Evolutionary conservation across 179 eudicot genomes (phyloP), one percentile per base, ranked within the genome.

Genomic region (Camellia oleifera): DNA sequence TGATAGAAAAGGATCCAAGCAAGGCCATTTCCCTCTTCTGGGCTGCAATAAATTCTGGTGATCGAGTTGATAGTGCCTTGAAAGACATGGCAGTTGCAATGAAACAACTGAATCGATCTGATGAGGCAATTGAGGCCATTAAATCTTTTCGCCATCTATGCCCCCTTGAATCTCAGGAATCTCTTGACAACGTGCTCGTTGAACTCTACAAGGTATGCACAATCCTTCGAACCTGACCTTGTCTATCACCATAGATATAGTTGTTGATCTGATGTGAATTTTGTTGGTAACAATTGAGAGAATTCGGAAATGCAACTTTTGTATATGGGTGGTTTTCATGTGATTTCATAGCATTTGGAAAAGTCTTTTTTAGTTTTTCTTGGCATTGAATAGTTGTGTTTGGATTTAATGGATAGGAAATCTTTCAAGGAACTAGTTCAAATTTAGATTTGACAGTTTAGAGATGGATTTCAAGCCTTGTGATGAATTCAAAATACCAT

Each of bases 1-100:
- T 95, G 77, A 85, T 95, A 60, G 99, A 95, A 60, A 95, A 93
- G 89, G 93, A 95, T 75, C 98, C 98, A 67, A 84, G 78, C 77
- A 91, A 73, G 84, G 97, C 99, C 1, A 87, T 95, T 64, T 88
- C 97, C 18, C 74, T 95, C 76, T 95, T 95, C 80, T 95, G 99
- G 99, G 85, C 85, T 14, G 93, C 99, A 1, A 95, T 95, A 80
- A 95, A 95, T 81, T 76, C 95, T 0, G 99, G 99, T 32, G 99
- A 93, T 86, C 85, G 97, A 54, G 92, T 95, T 61, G 98, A 91
- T 72, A 95, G 99, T 85, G 97, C 99, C 45, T 73, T 95, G 45
- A 95, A 95, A 84, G 99, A 95, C 81, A 95, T 95, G 99, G 95
- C 99, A 3, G 87, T 88, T 50, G 99, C 89, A 48, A 95, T 95